Conservation (phyloP, 2,329 filamentous ascomycete genomes). For the Phialophora verrucosa region DNA sequence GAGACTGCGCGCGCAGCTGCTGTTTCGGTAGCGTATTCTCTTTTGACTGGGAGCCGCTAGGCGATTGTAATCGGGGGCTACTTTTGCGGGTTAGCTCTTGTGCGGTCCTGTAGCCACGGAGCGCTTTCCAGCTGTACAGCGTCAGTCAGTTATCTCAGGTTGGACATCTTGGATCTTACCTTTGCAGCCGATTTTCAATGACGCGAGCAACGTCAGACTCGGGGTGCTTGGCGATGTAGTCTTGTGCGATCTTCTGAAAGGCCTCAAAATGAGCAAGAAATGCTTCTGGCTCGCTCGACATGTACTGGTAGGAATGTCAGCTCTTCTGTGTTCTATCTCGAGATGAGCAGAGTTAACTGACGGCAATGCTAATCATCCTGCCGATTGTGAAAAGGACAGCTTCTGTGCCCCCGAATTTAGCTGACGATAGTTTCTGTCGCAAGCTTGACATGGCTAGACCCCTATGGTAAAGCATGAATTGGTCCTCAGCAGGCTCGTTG, state of each 20-base stretch:
- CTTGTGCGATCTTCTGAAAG: conserved; percentile 16
- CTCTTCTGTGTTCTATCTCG: not conserved
- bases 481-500: conserved; percentile 21
- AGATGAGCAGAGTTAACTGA: conserved; percentile 3
- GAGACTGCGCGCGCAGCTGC: conserved; percentile 6
- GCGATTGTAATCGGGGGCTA: not conserved
- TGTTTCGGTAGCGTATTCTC: not conserved
- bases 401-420: not conserved
- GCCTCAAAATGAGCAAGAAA: conserved; percentile 29
- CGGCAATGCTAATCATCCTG: conserved; percentile 29
- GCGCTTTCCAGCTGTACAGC: conserved; percentile 23
- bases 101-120: conserved; percentile 22
- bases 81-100: conserved; percentile 10
- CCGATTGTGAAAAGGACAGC: conserved; percentile 27
- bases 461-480: conserved; percentile 28
- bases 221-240: conserved; percentile 25
- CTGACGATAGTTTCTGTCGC: conserved; percentile 12
- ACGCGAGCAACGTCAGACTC: conserved; percentile 22
- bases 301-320: conserved; percentile 25
- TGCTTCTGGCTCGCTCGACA: conserved; percentile 28
- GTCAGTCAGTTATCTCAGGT: not conserved
- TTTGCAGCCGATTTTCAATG: conserved; percentile 22
- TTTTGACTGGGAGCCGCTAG: not conserved
- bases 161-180: conserved; percentile 5
- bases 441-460: conserved; percentile 24